phyloP scores from a whole-genome alignment of 179 eudicot genomes.

The Sideroxylon spinosum region DNA sequence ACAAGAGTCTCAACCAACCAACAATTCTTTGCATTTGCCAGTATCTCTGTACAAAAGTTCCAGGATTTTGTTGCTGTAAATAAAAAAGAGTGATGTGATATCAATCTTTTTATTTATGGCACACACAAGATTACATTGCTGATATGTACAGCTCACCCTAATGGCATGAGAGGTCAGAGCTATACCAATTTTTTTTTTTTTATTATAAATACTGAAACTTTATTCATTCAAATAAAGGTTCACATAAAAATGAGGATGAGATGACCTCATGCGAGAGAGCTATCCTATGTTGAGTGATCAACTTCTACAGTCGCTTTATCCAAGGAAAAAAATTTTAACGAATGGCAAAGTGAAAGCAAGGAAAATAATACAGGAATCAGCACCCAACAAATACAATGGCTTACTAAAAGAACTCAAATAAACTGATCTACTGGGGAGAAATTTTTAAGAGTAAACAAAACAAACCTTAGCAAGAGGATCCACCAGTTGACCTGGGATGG shows the following conservation, averaged over 20 bases:
- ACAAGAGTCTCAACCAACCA: no score
- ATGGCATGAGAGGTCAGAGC: no score
- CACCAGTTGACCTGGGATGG: constrained; percentile 27
- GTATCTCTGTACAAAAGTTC: neutral
- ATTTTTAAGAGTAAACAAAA: neutral
- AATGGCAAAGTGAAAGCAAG: neutral
- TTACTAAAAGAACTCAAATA: neutral
- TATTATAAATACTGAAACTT: no score
- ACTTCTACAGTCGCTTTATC: no score
- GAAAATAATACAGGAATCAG: neutral
- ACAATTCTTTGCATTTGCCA: neutral
- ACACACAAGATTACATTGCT: neutral
- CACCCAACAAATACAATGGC: neutral
- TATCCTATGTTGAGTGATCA: no score
- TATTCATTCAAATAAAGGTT: no score
- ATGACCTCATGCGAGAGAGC: no score
- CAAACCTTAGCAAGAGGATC: constrained; percentile 37
- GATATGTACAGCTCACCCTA: no score
- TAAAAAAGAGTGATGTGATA: neutral
- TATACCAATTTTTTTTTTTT: neutral
- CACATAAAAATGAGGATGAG: neutral
- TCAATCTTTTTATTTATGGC: neutral
- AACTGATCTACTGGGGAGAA: neutral
- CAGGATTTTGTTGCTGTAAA: neutral
- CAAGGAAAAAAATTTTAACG: neutral